phyloP scores from a whole-genome alignment of 768 basidiomycete species.

The Coprinopsis sp. region DNA sequence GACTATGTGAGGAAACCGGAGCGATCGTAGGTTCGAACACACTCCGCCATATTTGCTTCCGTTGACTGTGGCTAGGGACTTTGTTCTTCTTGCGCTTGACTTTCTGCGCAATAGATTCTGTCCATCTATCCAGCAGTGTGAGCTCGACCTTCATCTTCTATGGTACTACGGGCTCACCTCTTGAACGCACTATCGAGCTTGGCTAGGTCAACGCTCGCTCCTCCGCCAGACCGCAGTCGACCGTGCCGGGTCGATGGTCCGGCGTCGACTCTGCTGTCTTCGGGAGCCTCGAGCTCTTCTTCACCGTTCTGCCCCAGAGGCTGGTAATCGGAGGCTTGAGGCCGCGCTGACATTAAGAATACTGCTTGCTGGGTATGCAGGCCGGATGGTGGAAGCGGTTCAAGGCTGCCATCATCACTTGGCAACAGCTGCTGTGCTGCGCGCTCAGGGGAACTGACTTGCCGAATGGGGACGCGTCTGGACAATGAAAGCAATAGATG shows the following conservation, averaged over 20 bases:
- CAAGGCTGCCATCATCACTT: neutral
- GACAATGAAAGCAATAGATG: too few species aligned
- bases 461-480: too few species aligned
- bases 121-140: constrained; percentile 52
- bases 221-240: constrained; percentile 35
- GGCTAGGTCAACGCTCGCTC: constrained; percentile 71
- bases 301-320: constrained; percentile 38
- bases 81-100: constrained; percentile 78
- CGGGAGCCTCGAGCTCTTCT: constrained; percentile 37
- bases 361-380: too few species aligned
- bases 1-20: constrained; percentile 28
- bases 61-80: constrained; percentile 48
- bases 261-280: constrained; percentile 18
- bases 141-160: neutral
- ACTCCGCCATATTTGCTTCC: constrained; percentile 73
- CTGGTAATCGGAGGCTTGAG: constrained; percentile 44
- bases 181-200: constrained; percentile 84
- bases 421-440: neutral
- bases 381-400: neutral
- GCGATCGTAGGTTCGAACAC: constrained; percentile 66
- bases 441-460: too few species aligned
- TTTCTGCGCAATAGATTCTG: constrained; percentile 80
- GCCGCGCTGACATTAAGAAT: constrained; percentile 24
- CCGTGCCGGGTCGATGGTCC: constrained; percentile 22
- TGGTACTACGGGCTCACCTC: constrained; percentile 36